A percentile compares a stretch with the other conserved stretches of the same genome.
These are phyloP conservation scores for Solanum appendiculatum DNA, from an alignment of 257 asterid genomes.

Conservation along the genomic window DNA sequence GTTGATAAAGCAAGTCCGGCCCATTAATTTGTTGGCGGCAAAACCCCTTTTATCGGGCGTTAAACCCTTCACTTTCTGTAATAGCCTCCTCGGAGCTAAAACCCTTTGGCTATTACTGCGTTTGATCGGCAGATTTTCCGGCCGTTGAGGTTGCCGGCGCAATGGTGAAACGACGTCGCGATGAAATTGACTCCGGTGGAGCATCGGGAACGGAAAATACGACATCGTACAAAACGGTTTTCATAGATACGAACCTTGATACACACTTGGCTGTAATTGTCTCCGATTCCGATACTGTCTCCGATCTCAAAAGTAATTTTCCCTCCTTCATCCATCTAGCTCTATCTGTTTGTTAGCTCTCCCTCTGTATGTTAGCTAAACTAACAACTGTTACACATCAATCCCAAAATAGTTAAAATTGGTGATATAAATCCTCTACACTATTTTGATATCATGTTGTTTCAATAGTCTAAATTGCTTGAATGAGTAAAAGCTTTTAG, in stretches of 20 bases:
- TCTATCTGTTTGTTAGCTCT: not conserved
- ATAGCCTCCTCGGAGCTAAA: not conserved
- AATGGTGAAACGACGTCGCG: conserved; percentile 46
- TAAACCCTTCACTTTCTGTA: not conserved
- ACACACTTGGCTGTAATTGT: conserved; percentile 43
- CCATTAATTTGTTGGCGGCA: not conserved
- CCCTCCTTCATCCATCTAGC: not conserved
- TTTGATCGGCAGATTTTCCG: not conserved
- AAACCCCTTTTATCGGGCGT: not conserved
- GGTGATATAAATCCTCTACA: not conserved
- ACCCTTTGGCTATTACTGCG: not conserved
- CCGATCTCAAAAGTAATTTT: conserved; percentile 45
- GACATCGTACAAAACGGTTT: conserved; percentile 16
- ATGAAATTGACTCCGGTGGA: conserved; percentile 9
- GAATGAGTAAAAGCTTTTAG: not conserved
- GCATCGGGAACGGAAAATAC: not conserved
- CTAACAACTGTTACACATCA: not conserved
- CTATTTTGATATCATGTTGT: not conserved
- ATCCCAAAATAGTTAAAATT: not conserved
- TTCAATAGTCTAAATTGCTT: not conserved
- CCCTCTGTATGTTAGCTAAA: not conserved
- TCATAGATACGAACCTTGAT: conserved; percentile 59
- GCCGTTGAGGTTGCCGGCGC: not conserved
- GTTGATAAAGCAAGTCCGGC: not conserved
- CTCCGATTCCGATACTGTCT: conserved; percentile 36